These are phyloP conservation scores for Penicillium waksmanii DNA, from an alignment of 495 filamentous ascomycete species.

Conservation along the genomic window DNA sequence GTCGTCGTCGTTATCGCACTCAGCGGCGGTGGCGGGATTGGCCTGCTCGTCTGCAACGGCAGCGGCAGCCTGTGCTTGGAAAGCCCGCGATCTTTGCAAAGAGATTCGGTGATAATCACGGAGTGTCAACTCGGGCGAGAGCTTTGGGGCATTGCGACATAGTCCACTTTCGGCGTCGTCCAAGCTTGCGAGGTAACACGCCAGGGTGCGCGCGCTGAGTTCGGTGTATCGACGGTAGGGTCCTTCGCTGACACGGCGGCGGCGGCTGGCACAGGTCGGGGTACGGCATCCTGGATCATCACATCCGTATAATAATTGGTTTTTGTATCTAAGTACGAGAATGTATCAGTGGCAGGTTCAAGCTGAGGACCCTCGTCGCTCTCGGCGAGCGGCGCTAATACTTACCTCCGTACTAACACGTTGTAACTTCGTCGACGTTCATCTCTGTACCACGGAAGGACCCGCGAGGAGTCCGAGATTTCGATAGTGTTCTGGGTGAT, in stretches of 20 bases:
- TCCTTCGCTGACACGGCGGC: conserved; percentile 64
- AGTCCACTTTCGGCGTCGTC: conserved; percentile 76
- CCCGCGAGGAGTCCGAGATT: conserved; percentile 47
- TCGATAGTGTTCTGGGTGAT: conserved; percentile 54
- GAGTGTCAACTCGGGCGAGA: conserved; percentile 34
- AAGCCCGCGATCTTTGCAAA: conserved; percentile 33
- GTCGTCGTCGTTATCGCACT: neutral
- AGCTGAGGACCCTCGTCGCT: conserved; percentile 7
- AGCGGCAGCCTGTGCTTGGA: conserved; percentile 23
- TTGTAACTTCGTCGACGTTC: conserved; percentile 57
- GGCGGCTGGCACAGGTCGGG: conserved; percentile 79
- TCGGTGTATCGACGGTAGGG: conserved; percentile 75
- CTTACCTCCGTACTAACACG: conserved; percentile 55
- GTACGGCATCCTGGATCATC: conserved; percentile 69
- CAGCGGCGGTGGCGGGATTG: neutral
- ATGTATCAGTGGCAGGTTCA: neutral
- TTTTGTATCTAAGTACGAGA: conserved; percentile 64
- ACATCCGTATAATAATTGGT: conserved; percentile 84
- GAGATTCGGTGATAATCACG: conserved; percentile 35
- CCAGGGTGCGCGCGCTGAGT: conserved; percentile 73
- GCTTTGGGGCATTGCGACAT: conserved; percentile 60
- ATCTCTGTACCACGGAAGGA: conserved; percentile 52
- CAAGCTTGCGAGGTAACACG: conserved; percentile 75
- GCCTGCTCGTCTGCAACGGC: conserved; percentile 1
- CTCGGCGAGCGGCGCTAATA: conserved; percentile 18